These are phyloP conservation scores for Citrus maxima DNA, from an alignment of 345 rosid genomes.

Conservation along the genomic window DNA sequence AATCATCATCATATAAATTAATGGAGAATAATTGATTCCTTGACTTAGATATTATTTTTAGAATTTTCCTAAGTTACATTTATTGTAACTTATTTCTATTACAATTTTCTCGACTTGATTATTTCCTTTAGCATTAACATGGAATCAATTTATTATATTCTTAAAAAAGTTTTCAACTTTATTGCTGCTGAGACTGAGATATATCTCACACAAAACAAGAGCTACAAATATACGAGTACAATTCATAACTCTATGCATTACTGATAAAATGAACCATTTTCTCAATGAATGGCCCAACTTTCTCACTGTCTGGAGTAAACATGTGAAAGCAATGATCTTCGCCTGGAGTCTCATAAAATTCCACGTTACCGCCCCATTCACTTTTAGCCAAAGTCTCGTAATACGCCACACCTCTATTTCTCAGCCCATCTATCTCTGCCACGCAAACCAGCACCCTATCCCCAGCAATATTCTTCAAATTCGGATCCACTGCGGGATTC, in stretches of 20 bases:
- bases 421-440: conserved; percentile 40
- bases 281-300: conserved; percentile 20
- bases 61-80: too few relatives aligned
- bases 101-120: too few relatives aligned
- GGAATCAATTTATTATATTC: too few relatives aligned
- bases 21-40: too few relatives aligned
- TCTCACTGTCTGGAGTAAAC: conserved; percentile 17
- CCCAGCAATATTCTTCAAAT: conserved; percentile 31
- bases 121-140: too few relatives aligned
- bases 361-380: conserved; percentile 31
- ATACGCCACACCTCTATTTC: conserved; percentile 26
- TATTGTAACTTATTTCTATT: too few relatives aligned
- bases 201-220: too few relatives aligned
- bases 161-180: too few relatives aligned
- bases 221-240: background rate
- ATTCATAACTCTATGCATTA: background rate
- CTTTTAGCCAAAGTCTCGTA: conserved; percentile 22
- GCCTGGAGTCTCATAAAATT: conserved; percentile 21
- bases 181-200: too few relatives aligned
- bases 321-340: conserved; percentile 37
- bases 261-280: conserved; percentile 31
- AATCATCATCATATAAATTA: too few relatives aligned
- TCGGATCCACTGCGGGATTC: conserved; percentile 28
- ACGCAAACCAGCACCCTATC: conserved; percentile 38
- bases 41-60: too few relatives aligned